Evolutionary conservation across 169 alveolate species (phyloP), one percentile per base, ranked within the genome.

Genomic region (Cryptosporidium felis): DNA sequence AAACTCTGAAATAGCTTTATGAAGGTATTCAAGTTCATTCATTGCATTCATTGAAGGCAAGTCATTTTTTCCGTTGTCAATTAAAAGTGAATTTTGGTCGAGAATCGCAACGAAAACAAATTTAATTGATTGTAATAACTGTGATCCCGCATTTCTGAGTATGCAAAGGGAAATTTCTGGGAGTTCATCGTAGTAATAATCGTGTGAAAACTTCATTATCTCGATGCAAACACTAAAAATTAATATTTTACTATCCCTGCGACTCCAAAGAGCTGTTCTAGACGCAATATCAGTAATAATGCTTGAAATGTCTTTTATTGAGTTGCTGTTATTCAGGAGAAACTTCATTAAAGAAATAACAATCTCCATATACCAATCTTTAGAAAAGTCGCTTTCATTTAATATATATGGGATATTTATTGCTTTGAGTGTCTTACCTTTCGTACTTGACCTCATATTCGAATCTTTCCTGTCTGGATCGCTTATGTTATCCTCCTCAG

Each of bases 61-160:
- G 16, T 49, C 66, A 5, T 12, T 56, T 21, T 53, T n/a, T 21
- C 47, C 32, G 14, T 32, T 74, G 3, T 74, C 44, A 23, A 74
- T 34, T 21, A 74, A 51, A 12, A 46, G 47, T n/a, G 85, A 74
- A 16, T 74, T 74, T 74, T 74, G 49, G 41, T 74, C 85, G 40
- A 74, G 41, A 21, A 74, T 32, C 56, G 85, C 85, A 53, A 74
- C 85, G 42, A 74, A 74, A 21, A 74, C 67, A 56, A 74, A 74
- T 74, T 74, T 49, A 53, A 74, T 58, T 2, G 85, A 53, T 21
- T 60, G 66, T 53, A 74, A 45, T 16, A 74, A 32, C 26, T 49
- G 67, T 0, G 38, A 16, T 5, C 85, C 67, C 51, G 40, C 16
- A 34, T 74, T 49, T 18, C 85, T 49, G 3, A 74, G 67, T 2